Conservation (phyloP, 352 stramenopile genomes). For the Pythium aristosporum region DNA sequence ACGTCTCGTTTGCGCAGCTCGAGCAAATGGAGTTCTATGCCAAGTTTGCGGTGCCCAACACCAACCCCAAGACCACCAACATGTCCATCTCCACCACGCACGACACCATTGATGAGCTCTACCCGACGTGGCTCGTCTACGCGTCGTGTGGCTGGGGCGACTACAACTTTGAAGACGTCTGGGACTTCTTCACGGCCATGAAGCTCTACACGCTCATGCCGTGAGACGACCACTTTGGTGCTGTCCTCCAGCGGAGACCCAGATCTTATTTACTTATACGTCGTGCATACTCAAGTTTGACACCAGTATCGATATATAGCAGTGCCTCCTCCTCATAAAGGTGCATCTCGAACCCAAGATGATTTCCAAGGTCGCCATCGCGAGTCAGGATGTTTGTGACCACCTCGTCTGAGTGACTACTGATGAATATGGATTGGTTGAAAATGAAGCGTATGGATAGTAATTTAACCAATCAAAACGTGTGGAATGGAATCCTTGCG, state of each 20-base stretch:
- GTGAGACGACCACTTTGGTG: too few species aligned
- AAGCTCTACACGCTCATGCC: neutral
- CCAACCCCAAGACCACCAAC: neutral
- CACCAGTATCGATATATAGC: too few species aligned
- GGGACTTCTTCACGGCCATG: neutral
- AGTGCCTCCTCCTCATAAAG: too few species aligned
- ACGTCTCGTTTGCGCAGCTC: neutral
- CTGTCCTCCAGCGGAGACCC: too few species aligned
- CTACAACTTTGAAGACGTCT: neutral
- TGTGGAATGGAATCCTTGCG: neutral
- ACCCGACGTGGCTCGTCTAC: neutral
- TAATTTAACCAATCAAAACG: slow-evolving; percentile 2
- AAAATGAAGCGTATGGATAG: neutral
- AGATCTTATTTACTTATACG: too few species aligned
- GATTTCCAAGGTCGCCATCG: too few species aligned
- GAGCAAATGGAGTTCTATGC: neutral
- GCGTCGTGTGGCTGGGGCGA: neutral
- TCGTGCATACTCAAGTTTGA: too few species aligned
- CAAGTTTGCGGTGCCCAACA: neutral
- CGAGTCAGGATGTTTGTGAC: slow-evolving; percentile 1
- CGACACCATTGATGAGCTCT: neutral
- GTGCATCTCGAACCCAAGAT: too few species aligned
- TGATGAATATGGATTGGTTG: slow-evolving; percentile 8
- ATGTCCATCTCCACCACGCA: neutral
- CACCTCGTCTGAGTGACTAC: slow-evolving; percentile 6